These are phyloP conservation scores for Ministeria vibrans DNA, from an alignment of 78 protist species.

Conservation along the genomic window DNA sequence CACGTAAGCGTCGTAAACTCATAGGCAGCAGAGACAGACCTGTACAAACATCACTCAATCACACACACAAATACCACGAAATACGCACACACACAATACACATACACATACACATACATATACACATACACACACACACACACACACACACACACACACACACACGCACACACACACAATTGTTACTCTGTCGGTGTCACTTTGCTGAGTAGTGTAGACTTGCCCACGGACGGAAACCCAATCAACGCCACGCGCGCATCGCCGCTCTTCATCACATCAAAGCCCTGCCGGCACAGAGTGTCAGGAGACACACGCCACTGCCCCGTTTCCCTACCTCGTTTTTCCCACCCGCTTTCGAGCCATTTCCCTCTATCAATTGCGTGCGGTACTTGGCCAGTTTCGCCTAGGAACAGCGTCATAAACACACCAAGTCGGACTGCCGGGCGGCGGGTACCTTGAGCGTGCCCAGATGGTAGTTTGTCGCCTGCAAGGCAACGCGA, in stretches of 20 bases:
- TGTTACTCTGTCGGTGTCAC: slow-evolving; percentile 63
- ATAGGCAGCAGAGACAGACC: slow-evolving; percentile 87
- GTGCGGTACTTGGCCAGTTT: slow-evolving; percentile 80
- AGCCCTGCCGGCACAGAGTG: slow-evolving; percentile 69
- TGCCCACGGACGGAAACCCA: slow-evolving; percentile 99
- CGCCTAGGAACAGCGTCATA: too few species aligned
- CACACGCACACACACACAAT: slow-evolving; percentile 1
- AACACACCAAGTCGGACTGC: too few species aligned
- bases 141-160: neutral
- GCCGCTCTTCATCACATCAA: slow-evolving; percentile 85
- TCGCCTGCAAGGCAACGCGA: neutral
- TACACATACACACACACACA: slow-evolving; percentile 12
- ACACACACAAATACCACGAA: neutral
- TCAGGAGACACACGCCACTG: neutral
- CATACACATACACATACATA: neutral
- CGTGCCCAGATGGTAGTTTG: slow-evolving; percentile 46
- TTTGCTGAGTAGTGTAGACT: slow-evolving; percentile 89
- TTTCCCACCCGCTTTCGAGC: neutral
- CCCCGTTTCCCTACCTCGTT: neutral
- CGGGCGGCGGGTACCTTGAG: too few species aligned
- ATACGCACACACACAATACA: neutral
- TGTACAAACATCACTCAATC: neutral
- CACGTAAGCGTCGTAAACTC: slow-evolving; percentile 99
- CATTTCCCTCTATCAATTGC: slow-evolving; percentile 43
- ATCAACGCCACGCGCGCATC: slow-evolving; percentile 83